Base-by-base conservation (phyloP, 164 flowering plant species). In the Saururus chinensis region DNA sequence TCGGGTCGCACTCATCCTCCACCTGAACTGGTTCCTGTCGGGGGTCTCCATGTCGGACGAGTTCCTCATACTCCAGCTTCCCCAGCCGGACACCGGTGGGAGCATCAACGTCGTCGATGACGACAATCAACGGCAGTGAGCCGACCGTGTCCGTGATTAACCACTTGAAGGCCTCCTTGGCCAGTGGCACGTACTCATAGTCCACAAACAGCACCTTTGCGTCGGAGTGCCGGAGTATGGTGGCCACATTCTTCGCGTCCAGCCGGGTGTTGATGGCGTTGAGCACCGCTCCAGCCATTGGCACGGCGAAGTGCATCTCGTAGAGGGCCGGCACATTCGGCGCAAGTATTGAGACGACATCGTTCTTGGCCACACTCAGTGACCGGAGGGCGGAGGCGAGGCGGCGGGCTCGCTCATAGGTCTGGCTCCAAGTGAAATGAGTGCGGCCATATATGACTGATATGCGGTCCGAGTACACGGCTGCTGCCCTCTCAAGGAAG, bases 1-100 rank as follows among this genome's bases (percentile, higher is more conserved):
- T 86, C 1, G 98, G 77, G 54, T 88, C 92, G 85, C 84, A 84
- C 61, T 92, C 98, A n/a, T 89, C 95, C 1, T 26, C 58, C 5
- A 81, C 49, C 41, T 63, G 70, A 0, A 11, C 49, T 0, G 74
- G 64, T 3, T 22, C 59, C 19, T 49, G 76, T 7, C 24, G 8
- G 0, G 86, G 83, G 41, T 82, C 54, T 14, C 92, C 96, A 4
- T 6, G 53, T 2, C 10, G 56, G 30, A 92, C 45, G 1, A 92
- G 66, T 13, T 82, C 73, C 72, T 92, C 96, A 68, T 92, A 92
- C 60, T 87, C 95, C 23, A 84, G 66, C 66, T 74, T 73, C 0
- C 87, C 87, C 0, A 79, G 69, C 13, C 81, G 80, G 56, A 72
- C 60, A 0, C 88, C 87, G 0, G 80, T 82, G 2, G 95, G 87